Evolutionary conservation across 345 rosid genomes (phyloP), one percentile per base, ranked within the genome.

Genomic region (Citrus medica): DNA sequence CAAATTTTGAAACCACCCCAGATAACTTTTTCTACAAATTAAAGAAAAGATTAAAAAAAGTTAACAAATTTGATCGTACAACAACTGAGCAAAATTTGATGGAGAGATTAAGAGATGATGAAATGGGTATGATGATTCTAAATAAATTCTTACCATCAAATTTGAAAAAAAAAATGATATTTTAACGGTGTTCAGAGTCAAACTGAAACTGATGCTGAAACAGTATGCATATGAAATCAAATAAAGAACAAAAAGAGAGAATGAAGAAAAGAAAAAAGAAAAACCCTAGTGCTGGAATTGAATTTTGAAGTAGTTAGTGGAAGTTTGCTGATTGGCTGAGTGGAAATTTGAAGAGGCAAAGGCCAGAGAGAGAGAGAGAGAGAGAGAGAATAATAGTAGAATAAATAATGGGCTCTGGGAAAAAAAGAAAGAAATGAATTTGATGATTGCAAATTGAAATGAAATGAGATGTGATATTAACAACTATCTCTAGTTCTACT

Each of bases 91-190:
- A 40, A 56, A 38, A 25, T 24, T 40, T 25, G 70, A 40, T 61
- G 4, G 33, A 40, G 13, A 33, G 24, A 68, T 3, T 12, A 14
- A 38, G 17, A 40, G 30, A 27, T 19, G 22, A 69, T 16, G 16
- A 69, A 69, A 17, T 48, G 73, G 62, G 62, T 51, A 28, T 9
- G 13, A 55, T 22, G 13, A 55, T 22, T n/a, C 13, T 1, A 21
- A 60, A 21, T 6, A 21, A 60, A 40, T 12, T 62, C 80, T 61
- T 62, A 78, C 76, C 76, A 30, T 71, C n/a, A 71, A 72, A 51
- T 1, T 32, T 38, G 51, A 13, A 46, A 38, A 24, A 25, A 14
- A 59, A 33, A 60, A 12, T 21, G 42, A 4, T 9, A 0, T 51
- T 19, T 37, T 14, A 33, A 16, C 30, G 24, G 51, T 5, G 74